Base-by-base conservation (phyloP, 2,329 filamentous ascomycete species). In the Colletotrichum plurivorum region DNA sequence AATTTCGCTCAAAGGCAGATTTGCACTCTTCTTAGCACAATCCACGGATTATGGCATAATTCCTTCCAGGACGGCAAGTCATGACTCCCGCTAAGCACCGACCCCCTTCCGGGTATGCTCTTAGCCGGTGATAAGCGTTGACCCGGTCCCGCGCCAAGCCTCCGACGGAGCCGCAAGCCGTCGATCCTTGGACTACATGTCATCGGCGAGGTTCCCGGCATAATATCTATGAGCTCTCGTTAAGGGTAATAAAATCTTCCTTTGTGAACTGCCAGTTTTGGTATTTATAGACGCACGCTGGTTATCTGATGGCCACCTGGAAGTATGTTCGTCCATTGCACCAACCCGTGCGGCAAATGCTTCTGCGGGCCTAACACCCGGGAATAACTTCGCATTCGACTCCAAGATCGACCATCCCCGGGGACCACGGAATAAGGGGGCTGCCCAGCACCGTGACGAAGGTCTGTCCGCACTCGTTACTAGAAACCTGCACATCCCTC, bases 161-260 rank as follows among this genome's bases (percentile, higher is more conserved):
- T 45, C 54, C 54, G 54, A 57, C 20, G 41, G 54, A 46, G 54
- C 54, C 54, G 54, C 54, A 43, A 43, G 22, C 18, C 39, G 36
- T 45, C 54, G 41, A 27, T 57, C 41, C 41, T 43, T 43, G 41
- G 41, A 43, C 41, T n/a, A 43, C 41, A 43, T n/a, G 6, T 15
- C 41, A 43, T 20, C 54, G 20, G 39, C 41, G 41, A 43, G n/a
- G 20, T n/a, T 43, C 41, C 41, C 41, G 15, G 41, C 13, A 7
- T 27, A 31, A 22, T 22, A 12, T 12, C 16, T 31, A 8, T 10
- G 8, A 31, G 27, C 27, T 31, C 39, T 27, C 45, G 20, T 8
- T 7, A 22, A 57, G 36, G 54, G 54, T 20, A 57, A 57, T 57
- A 45, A 25, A 57, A 36, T 57, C 54, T 57, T 57, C 54, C 54